These are phyloP conservation scores for Tulasnella sp. DNA, from an alignment of 768 basidiomycete genomes.

Conservation along the genomic window DNA sequence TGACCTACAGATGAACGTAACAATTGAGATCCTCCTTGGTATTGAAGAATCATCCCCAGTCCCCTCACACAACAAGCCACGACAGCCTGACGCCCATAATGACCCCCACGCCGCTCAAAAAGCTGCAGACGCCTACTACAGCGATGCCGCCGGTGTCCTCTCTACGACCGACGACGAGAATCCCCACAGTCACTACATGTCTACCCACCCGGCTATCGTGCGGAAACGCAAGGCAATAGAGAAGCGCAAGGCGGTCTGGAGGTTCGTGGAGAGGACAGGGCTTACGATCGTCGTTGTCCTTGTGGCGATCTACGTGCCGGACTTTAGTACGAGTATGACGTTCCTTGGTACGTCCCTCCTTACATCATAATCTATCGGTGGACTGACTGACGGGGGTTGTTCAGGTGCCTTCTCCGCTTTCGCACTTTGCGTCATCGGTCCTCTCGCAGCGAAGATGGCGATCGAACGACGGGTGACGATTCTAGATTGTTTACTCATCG, in stretches of 20 bases:
- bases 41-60: conserved; percentile 34
- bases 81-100: conserved; percentile 15
- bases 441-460: conserved; percentile 56
- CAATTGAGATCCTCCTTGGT: conserved; percentile 65
- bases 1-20: conserved; percentile 52
- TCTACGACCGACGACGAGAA: conserved; percentile 25
- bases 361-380: not conserved
- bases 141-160: conserved; percentile 29
- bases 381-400: not conserved
- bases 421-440: conserved; percentile 62
- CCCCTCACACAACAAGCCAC: conserved; percentile 1
- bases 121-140: conserved; percentile 18
- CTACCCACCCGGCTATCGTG: not conserved
- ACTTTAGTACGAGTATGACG: conserved; percentile 75
- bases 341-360: conserved; percentile 41
- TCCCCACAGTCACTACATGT: not conserved
- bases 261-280: conserved; percentile 41
- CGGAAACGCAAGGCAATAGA: not conserved
- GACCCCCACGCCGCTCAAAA: conserved; percentile 18
- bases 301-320: conserved; percentile 64
- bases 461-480: conserved; percentile 37
- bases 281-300: conserved; percentile 48
- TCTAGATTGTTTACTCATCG: conserved; percentile 45
- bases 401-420: conserved; percentile 65
- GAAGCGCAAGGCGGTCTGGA: conserved; percentile 17